Percentiles rank a stretch among this genome's conserved stretches.
Evolutionary conservation across 768 basidiomycete genomes (phyloP).

Genomic region (Clitopilus hobsonii): DNA sequence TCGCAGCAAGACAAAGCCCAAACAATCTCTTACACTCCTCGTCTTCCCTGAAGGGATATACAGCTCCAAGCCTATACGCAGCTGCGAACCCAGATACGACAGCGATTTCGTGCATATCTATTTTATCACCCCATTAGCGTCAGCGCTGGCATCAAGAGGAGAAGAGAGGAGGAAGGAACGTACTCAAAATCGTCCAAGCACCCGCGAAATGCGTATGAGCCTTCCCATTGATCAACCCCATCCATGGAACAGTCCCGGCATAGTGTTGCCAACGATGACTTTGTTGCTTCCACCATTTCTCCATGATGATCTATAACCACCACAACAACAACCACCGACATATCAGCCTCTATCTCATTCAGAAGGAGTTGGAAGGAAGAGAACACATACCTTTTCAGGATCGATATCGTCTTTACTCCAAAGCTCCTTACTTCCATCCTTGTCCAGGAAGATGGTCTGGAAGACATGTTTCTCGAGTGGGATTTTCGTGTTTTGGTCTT

Average conservation of each 20-base stretch:
- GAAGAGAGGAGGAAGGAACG: background rate
- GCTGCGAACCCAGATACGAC: constrained; percentile 34
- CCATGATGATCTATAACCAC: constrained; percentile 24
- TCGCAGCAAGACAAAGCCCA: constrained; percentile 22
- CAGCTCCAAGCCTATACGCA: constrained; percentile 32
- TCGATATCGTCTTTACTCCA: constrained; percentile 40
- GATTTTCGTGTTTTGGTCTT: constrained; percentile 12
- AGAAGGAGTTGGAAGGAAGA: background rate
- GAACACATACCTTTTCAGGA: constrained; percentile 19
- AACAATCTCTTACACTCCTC: constrained; percentile 24
- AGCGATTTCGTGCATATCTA: constrained; percentile 34
- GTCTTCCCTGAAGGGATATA: constrained; percentile 29
- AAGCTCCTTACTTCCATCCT: constrained; percentile 27
- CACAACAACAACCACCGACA: background rate
- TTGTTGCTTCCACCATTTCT: constrained; percentile 53
- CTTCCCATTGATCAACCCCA: constrained; percentile 32
- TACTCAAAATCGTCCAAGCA: constrained; percentile 33
- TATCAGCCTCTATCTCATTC: background rate
- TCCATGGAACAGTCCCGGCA: constrained; percentile 30
- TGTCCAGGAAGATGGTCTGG: constrained; percentile 46
- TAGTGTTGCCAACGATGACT: constrained; percentile 46
- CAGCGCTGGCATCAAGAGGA: background rate
- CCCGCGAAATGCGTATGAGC: constrained; percentile 30
- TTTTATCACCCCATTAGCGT: background rate
- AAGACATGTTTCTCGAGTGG: constrained; percentile 39